phyloP scores from a whole-genome alignment of 2,329 filamentous ascomycete genomes.

The Verticillium nubilum region DNA sequence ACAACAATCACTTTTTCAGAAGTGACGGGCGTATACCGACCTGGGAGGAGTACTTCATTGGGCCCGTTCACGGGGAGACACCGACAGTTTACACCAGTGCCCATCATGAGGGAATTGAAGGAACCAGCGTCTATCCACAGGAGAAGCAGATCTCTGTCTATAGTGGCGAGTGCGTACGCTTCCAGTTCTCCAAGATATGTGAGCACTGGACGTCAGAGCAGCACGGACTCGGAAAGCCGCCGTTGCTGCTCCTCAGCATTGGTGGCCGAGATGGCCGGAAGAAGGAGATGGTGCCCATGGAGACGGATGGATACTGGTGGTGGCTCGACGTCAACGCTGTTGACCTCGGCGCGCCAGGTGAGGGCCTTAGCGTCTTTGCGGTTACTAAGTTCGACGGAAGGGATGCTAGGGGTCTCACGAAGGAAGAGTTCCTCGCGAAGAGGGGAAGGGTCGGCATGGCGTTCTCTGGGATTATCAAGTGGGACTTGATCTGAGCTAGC shows the following conservation, averaged over 20 bases:
- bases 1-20: conserved; percentile 67
- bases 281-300: conserved; percentile 64
- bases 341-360: conserved; percentile 63
- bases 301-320: conserved; percentile 75
- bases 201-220: conserved; percentile 75
- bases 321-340: conserved; percentile 68
- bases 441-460: conserved; percentile 38
- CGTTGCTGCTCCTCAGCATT: conserved; percentile 64
- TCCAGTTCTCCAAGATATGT: conserved; percentile 76
- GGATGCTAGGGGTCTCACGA: conserved; percentile 43
- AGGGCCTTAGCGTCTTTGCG: conserved; percentile 60
- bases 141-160: conserved; percentile 55
- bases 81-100: conserved; percentile 40
- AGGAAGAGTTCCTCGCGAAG: conserved; percentile 38
- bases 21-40: conserved; percentile 60
- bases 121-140: conserved; percentile 57
- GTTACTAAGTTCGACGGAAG: conserved; percentile 45
- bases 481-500: conserved; percentile 38
- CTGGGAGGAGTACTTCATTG: conserved; percentile 80
- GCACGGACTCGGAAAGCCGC: conserved; percentile 60
- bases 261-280: conserved; percentile 61
- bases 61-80: conserved; percentile 45
- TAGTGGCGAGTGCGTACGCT: conserved; percentile 56
- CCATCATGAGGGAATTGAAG: conserved; percentile 45
- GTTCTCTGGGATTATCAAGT: conserved; percentile 38